Evolutionary conservation across 306 rosid genomes (phyloP).

Genomic region (Hippophae tibetana): DNA sequence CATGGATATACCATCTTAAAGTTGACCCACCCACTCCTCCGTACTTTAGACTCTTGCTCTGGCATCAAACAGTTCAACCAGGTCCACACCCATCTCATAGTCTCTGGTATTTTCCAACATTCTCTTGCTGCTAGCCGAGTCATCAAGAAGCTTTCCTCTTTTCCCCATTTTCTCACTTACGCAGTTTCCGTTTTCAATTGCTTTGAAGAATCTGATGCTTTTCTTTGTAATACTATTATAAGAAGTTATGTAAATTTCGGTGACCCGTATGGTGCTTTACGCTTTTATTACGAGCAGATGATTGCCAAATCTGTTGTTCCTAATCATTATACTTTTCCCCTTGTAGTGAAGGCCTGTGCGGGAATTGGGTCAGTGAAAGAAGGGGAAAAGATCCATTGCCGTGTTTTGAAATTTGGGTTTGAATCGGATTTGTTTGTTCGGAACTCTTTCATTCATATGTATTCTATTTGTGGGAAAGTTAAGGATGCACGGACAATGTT

Average conservation of each 20-base stretch:
- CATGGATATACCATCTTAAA: constrained; percentile 23
- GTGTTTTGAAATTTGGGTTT: constrained; percentile 40
- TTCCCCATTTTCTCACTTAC: constrained; percentile 6
- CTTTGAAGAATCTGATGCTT: constrained; percentile 40
- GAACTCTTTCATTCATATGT: constrained; percentile 46
- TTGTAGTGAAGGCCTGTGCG: constrained; percentile 35
- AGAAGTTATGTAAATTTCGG: constrained; percentile 28
- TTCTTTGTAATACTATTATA: constrained; percentile 45
- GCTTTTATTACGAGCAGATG: constrained; percentile 39
- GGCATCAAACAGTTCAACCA: constrained; percentile 29
- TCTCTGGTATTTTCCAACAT: constrained; percentile 38
- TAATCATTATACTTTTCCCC: constrained; percentile 54
- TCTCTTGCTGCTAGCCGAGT: constrained; percentile 31
- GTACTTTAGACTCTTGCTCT: constrained; percentile 30
- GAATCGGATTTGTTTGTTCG: constrained; percentile 34
- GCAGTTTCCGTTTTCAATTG: constrained; percentile 21
- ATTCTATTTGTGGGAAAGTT: constrained; percentile 37
- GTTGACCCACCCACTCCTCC: constrained; percentile 31
- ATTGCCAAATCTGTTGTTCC: constrained; percentile 26
- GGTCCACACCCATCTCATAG: constrained; percentile 33
- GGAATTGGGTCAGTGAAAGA: constrained; percentile 13
- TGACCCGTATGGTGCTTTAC: constrained; percentile 26
- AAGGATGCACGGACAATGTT: constrained; percentile 36
- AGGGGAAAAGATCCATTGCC: constrained; percentile 38
- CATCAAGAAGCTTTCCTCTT: constrained; percentile 42